These are phyloP conservation scores for Chalciporus sphaerocephalus DNA, from an alignment of 768 basidiomycete species.

Conservation along the genomic window DNA sequence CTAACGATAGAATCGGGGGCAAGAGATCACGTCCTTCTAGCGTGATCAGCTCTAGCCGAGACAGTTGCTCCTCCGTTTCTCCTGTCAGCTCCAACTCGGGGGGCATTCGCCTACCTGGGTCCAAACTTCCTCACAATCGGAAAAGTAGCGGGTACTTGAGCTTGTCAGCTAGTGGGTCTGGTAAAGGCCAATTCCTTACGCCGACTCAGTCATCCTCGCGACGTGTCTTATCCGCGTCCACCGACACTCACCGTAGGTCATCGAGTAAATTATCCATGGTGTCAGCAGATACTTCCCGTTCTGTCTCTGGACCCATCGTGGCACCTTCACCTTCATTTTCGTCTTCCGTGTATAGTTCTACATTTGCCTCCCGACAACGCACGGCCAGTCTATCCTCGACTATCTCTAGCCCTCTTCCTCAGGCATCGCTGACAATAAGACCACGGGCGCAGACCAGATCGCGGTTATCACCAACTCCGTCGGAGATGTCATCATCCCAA, in stretches of 20 bases:
- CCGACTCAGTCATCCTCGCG: constrained; percentile 45
- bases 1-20: constrained; percentile 56
- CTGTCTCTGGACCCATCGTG: constrained; percentile 63
- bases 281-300: constrained; percentile 48
- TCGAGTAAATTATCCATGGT: constrained; percentile 52
- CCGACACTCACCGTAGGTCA: constrained; percentile 44
- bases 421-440: constrained; percentile 31
- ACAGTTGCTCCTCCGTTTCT: constrained; percentile 54
- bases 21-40: constrained; percentile 65
- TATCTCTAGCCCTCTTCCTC: constrained; percentile 32
- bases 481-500: constrained; percentile 54
- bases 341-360: constrained; percentile 50
- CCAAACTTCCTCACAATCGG: constrained; percentile 14
- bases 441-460: constrained; percentile 43
- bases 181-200: constrained; percentile 40
- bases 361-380: constrained; percentile 81
- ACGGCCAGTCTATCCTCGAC: constrained; percentile 60
- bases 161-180: constrained; percentile 28
- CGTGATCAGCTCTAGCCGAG: constrained; percentile 58
- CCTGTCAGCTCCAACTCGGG: constrained; percentile 22
- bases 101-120: constrained; percentile 12
- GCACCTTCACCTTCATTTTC: constrained; percentile 33
- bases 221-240: constrained; percentile 48
- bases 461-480: constrained; percentile 57
- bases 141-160: constrained; percentile 29